These are phyloP conservation scores for Fraxinus dipetala DNA, from an alignment of 305 asterid genomes.

Conservation along the genomic window DNA sequence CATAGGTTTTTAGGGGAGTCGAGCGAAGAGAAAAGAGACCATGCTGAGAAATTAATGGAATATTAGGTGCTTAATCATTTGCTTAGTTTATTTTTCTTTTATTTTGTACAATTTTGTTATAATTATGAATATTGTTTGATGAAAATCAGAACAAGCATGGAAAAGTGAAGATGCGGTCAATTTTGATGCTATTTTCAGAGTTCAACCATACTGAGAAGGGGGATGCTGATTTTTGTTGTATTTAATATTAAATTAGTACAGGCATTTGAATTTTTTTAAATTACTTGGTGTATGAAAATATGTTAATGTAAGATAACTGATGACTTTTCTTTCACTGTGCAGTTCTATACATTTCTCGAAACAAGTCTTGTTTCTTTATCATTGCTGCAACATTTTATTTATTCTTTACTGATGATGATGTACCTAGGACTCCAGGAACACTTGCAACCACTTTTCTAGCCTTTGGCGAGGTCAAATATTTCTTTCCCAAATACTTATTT, in stretches of 20 bases:
- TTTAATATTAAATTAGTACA: no score
- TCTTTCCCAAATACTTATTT: background rate
- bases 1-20: conserved; percentile 64
- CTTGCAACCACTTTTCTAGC: background rate
- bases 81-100: background rate
- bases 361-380: no score
- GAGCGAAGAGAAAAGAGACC: conserved; percentile 65
- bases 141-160: conserved; percentile 47
- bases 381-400: no score
- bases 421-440: background rate
- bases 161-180: conserved; percentile 35
- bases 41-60: conserved; percentile 75
- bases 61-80: conserved; percentile 52
- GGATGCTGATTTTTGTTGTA: no score
- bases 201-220: conserved; percentile 25
- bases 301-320: no score
- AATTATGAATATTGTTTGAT: background rate
- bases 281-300: no score
- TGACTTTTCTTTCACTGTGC: no score
- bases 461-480: conserved; percentile 21
- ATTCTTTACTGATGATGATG: background rate
- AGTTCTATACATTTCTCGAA: no score
- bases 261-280: no score
- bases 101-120: background rate
- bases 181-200: conserved; percentile 37